Base-by-base conservation (phyloP, 2,329 filamentous ascomycete genomes). In the Cytospora paraplurivora region DNA sequence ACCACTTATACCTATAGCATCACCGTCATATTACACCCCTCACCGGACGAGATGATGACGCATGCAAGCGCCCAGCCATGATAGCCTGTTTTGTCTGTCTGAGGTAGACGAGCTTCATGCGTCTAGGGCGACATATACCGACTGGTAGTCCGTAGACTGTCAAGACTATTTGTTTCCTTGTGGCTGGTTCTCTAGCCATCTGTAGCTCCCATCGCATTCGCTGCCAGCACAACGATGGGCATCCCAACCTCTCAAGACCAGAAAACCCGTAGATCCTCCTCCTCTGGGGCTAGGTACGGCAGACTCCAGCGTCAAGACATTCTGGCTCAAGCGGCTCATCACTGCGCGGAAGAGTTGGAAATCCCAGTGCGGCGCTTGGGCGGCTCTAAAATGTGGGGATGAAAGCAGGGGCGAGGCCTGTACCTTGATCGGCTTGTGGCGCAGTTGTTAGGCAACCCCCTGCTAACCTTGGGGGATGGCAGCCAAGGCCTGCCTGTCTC, bases 371-470 rank as follows among this genome's bases (percentile, higher is more conserved):
- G 62, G 57, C 62, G 61, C 62, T 56, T 64, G 54, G 64, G 57
- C 64, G 64, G 64, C 64, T 66, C 63, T 61, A 60, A 60, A 61
- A 51, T 60, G 61, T 63, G 64, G 64, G 62, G 64, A 54, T 54
- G 27, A 55, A 8, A 35, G 56, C 54, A 50, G 54, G 64, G 37
- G 11, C 34, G 21, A 37, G 21, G 21, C 49, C 49, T 44, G 17
- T 38, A 44, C 27, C 19, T 56, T 34, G 51, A 55, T 56, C 58
- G 37, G 58, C 50, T 34, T 55, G 19, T 54, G 37, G 44, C 44
- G 44, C 44, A 47, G 44, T 17, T 21, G 11, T 44, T 19, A 47
- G 21, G 21, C 41, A n/a, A 44, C 41, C 17, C 15, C n/a, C 27
- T 27, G 27, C 27, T 4, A 27, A 27, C 27, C 27, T 27, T 27